Conservation (phyloP, 2,329 filamentous ascomycete species). For the Trichoderma sp. region DNA sequence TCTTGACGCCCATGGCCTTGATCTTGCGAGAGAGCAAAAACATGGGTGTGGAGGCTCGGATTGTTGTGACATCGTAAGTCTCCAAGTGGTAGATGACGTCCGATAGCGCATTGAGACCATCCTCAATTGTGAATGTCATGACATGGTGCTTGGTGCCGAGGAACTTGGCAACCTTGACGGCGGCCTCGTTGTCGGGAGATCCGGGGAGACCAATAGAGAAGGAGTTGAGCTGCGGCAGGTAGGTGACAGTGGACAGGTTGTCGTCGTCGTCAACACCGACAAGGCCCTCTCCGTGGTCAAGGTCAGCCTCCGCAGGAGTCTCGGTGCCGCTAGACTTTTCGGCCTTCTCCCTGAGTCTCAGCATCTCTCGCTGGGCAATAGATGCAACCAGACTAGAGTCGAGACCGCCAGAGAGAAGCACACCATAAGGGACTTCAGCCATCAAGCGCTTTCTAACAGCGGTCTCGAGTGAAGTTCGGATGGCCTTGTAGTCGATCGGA, state of each 20-base stretch:
- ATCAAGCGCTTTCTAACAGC: conserved; percentile 95
- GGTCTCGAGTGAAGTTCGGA: conserved; percentile 81
- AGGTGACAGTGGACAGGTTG: conserved; percentile 82
- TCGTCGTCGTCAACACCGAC: conserved; percentile 95
- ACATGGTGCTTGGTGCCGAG: conserved; percentile 97
- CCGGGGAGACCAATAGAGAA: conserved; percentile 97
- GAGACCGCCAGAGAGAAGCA: conserved; percentile 88
- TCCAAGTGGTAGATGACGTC: conserved; percentile 99
- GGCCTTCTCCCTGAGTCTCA: conserved; percentile 68
- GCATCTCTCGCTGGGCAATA: conserved; percentile 90
- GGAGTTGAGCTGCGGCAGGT: conserved; percentile 92
- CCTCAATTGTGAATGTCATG: conserved; percentile 97
- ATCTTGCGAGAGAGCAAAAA: conserved; percentile 97
- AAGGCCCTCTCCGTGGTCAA: conserved; percentile 65
- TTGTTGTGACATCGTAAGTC: conserved; percentile 97
- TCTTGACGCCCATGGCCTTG: conserved; percentile 99
- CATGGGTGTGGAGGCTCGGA: conserved; percentile 97
- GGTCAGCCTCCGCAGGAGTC: conserved; percentile 42
- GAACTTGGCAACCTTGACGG: conserved; percentile 90
- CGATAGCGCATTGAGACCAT: conserved; percentile 91
- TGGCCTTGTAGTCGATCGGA: conserved; percentile 77
- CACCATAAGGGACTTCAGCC: conserved; percentile 98
- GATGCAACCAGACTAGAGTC: conserved; percentile 94
- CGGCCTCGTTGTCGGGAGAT: conserved; percentile 88
- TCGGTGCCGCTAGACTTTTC: conserved; percentile 45